A percentile compares a stretch with the other conserved stretches of the same genome.
phyloP scores from a whole-genome alignment of 768 basidiomycete species.

The Panus rudis region DNA sequence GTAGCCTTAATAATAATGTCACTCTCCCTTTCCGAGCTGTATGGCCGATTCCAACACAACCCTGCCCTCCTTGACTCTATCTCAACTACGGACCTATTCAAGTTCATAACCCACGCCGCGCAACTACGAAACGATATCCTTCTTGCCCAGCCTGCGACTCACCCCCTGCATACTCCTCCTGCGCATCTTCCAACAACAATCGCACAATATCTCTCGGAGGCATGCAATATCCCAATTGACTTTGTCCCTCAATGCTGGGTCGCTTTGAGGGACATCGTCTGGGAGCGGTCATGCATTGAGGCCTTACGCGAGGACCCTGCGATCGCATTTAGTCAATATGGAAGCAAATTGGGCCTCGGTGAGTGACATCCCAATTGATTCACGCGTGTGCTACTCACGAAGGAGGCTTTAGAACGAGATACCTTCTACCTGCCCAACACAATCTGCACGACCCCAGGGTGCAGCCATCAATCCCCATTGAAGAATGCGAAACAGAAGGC shows the following conservation, averaged over 20 bases:
- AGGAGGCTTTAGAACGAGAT: not conserved
- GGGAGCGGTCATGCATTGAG: not conserved
- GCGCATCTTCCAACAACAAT: too few relatives aligned
- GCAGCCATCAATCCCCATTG: not conserved
- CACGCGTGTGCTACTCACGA: not conserved
- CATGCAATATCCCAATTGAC: not conserved
- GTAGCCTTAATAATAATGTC: too few relatives aligned
- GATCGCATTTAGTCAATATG: not conserved
- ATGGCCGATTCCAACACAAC: too few relatives aligned
- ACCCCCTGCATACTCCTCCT: too few relatives aligned
- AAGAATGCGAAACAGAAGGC: not conserved
- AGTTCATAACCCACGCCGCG: not conserved
- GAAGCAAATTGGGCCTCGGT: not conserved
- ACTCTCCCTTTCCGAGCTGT: too few relatives aligned
- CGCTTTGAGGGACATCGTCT: not conserved
- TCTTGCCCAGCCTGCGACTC: not conserved
- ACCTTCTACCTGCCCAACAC: slow-evolving; percentile 2
- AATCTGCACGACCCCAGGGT: not conserved
- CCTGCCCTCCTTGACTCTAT: too few relatives aligned
- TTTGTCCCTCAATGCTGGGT: not conserved
- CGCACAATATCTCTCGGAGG: too few relatives aligned
- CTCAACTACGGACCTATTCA: not conserved
- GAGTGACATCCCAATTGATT: not conserved
- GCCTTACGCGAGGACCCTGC: not conserved
- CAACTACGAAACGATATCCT: not conserved